Evolutionary conservation across 2,329 filamentous ascomycete genomes (phyloP).

Genomic region (Diaporthe citriasiana): DNA sequence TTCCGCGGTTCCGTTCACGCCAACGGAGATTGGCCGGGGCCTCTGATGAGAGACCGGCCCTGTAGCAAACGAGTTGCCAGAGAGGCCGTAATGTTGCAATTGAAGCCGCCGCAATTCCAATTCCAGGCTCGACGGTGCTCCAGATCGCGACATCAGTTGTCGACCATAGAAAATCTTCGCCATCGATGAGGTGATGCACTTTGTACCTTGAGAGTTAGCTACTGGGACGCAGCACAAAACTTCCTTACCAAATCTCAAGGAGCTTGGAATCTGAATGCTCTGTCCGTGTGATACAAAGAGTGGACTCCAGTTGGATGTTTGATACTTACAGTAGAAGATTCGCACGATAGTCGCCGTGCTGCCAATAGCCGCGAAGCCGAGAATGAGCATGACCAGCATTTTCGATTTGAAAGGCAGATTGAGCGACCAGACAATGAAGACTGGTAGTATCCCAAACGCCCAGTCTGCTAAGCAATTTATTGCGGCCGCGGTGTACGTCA

Average conservation of each 20-base stretch:
- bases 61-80: slow-evolving; percentile 24
- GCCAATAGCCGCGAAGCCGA: slow-evolving; percentile 19
- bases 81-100: slow-evolving; percentile 33
- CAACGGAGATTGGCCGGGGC: slow-evolving; percentile 12
- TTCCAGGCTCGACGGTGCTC: slow-evolving; percentile 32
- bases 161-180: slow-evolving; percentile 27
- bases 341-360: slow-evolving; percentile 19
- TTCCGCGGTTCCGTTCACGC: slow-evolving; percentile 22
- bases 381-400: neutral
- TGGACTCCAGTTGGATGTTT: neutral
- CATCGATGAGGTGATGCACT: slow-evolving; percentile 26
- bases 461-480: slow-evolving; percentile 34
- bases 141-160: slow-evolving; percentile 35
- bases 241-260: too few relatives aligned
- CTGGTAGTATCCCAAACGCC: slow-evolving; percentile 21
- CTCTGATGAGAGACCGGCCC: neutral
- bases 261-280: too few relatives aligned
- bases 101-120: slow-evolving; percentile 29
- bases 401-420: slow-evolving; percentile 17
- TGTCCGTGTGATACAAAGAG: neutral
- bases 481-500: slow-evolving; percentile 17
- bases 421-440: slow-evolving; percentile 33
- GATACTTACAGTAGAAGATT: slow-evolving; percentile 10
- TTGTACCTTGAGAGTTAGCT: neutral
- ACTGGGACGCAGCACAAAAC: too few relatives aligned